Evolutionary conservation across 352 stramenopile species (phyloP), one percentile per base, ranked within the genome.

Genomic region (Phytophthora uliginosa): DNA sequence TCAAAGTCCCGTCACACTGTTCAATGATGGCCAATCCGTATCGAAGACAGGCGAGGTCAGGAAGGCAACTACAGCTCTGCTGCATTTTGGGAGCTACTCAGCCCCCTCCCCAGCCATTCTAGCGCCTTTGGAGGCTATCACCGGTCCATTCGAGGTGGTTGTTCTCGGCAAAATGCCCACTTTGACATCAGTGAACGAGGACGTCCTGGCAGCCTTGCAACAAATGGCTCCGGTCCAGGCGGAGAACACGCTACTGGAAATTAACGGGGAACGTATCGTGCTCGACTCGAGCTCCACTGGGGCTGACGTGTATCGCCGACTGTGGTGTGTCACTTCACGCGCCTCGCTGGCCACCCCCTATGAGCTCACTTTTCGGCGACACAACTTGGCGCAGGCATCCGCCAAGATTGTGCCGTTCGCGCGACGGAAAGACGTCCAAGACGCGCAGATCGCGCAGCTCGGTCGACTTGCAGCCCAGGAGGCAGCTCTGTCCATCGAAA

Each of bases 351-450:
- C 81, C 0, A 73, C 59, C 20, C 83, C 85, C 0, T 82, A 78
- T 47, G 83, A 88, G 56, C 53, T 92, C 12, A 86, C 79, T 8
- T 72, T 90, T n/a, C 65, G 77, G 53, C 81, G 85, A n/a, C 84
- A 89, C 53, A 89, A 91, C 31, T 76, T 89, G 34, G 56, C 73
- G 7, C 74, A 89, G 31, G 81, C 76, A 5, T 56, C 71, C 5
- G 74, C 74, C 45, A 90, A 87, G 55, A 91, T 93, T 47, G 67
- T 88, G 8, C 82, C 85, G 12, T 93, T 93, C 67, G 85, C 85
- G 1, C 64, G 57, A 38, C 82, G 83, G 48, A 66, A 75, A 9
- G 85, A 91, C 58, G 84, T 91, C 2, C 85, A 91, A 52, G 55
- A 73, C 12, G 82, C 81, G 0, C 85, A 91, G 62, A 36, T 87